Base-by-base conservation (phyloP, 352 stramenopile genomes). In the Salisapilia sapeloensis region DNA sequence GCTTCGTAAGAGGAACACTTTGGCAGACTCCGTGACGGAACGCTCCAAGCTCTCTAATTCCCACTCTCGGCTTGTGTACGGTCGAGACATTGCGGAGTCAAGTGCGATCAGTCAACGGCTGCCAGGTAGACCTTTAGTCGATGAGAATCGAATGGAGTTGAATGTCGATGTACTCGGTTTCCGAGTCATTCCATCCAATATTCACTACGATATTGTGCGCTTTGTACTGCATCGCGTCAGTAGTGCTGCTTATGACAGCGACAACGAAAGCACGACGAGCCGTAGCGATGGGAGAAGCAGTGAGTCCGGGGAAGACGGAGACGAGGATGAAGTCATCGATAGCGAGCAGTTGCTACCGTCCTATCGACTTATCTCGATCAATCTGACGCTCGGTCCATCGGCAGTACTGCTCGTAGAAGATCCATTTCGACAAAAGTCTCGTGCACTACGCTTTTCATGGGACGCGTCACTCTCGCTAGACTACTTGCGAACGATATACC, bases 361-460 rank as follows among this genome's bases (percentile, higher is more conserved):
- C 2, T 78, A 72, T 50, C 56, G 56, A 20, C 56, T 60, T 17
- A 53, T 77, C 18, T 42, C 50, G 15, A 23, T 85, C 19, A 48
- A 78, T 11, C n/a, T 84, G 17, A 67, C 61, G 31, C 33, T 89
- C 7, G 69, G 71, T 3, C 62, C 53, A 4, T 82, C 71, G 2
- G 60, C 72, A 6, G 27, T 90, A 15, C 32, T 86, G 14, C 51
- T 90, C 6, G 71, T 86, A 0, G 74, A 90, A 44, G 59, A 90
- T 22, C 65, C 60, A 13, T 54, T 58, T 22, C 81, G 75, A 22
- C 44, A 56, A 0, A 60, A 72, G 23, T 90, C 74, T 14, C 65
- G 74, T 18, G 66, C 72, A 3, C 49, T 90, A 22, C 72, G 80
- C 53, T 49, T 90, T n/a, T 84, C 70, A 7, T 90, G 74, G 74